Evolutionary conservation across 2,329 filamentous ascomycete species (phyloP).

Genomic region (Colletotrichum australisinense): DNA sequence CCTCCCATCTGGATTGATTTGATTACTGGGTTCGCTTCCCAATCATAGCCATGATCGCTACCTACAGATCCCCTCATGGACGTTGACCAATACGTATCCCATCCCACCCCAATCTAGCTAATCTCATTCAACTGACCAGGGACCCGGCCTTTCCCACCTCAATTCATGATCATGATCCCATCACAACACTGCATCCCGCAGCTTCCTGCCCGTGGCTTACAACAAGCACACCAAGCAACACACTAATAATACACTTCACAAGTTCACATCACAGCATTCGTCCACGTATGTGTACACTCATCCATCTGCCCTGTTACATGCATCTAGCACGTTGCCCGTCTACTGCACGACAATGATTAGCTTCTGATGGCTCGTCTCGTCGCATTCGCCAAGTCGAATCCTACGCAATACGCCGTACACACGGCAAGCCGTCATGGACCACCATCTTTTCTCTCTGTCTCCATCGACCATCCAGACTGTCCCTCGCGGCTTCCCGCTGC

Average conservation of each 20-base stretch:
- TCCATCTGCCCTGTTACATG: neutral
- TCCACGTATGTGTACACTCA: no score
- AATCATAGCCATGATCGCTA: constrained; percentile 8
- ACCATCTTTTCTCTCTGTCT: neutral
- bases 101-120: constrained; percentile 17
- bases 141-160: neutral
- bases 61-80: no score
- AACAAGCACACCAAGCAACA: neutral
- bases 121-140: constrained; percentile 16
- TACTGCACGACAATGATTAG: neutral
- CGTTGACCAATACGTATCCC: neutral
- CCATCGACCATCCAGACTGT: constrained; percentile 48
- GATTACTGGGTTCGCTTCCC: constrained; percentile 7
- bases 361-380: constrained; percentile 21
- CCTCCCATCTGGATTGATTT: constrained; percentile 3
- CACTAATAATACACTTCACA: neutral
- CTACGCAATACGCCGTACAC: no score
- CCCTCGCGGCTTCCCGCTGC: constrained; percentile 45
- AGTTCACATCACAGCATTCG: neutral
- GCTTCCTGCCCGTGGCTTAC: neutral
- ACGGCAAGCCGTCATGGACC: no score
- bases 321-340: neutral
- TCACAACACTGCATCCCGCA: constrained; percentile 23
- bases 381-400: neutral
- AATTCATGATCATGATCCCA: constrained; percentile 18